Percentiles rank a stretch among this genome's conserved stretches.
Conservation (phyloP, 306 rosid species). For the Vigna unguiculata region DNA sequence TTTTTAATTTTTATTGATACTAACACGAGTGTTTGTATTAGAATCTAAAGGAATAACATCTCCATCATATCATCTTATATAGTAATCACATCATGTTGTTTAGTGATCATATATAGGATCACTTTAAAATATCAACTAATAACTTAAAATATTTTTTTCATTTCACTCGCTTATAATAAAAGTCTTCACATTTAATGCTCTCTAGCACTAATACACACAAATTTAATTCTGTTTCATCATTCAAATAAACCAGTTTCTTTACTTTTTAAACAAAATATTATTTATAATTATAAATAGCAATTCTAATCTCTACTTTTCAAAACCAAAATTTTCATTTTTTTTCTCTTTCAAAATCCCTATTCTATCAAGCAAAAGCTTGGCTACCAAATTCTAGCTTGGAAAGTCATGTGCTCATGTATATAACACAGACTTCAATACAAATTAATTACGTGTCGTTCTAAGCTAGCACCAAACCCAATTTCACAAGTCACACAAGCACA, state of each 20-base stretch:
- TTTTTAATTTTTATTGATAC: too few relatives aligned
- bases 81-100: too few relatives aligned
- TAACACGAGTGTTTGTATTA: too few relatives aligned
- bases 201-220: neutral
- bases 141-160: neutral
- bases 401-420: neutral
- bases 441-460: conserved; percentile 1
- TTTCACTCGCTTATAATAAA: neutral
- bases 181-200: neutral
- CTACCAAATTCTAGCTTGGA: neutral
- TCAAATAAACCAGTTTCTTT: neutral
- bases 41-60: too few relatives aligned
- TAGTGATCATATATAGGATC: too few relatives aligned
- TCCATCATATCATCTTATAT: too few relatives aligned
- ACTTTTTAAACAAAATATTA: neutral
- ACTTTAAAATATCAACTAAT: too few relatives aligned
- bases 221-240: neutral
- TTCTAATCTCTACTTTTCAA: neutral
- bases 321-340: neutral
- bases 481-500: conserved; percentile 15
- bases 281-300: neutral
- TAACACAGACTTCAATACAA: conserved; percentile 15
- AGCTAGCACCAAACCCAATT: conserved; percentile 27
- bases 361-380: neutral
- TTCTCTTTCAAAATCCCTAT: neutral